Evolutionary conservation across 805 yeast genomes (phyloP).

Genomic region (Barnettozyma sucrosica): DNA sequence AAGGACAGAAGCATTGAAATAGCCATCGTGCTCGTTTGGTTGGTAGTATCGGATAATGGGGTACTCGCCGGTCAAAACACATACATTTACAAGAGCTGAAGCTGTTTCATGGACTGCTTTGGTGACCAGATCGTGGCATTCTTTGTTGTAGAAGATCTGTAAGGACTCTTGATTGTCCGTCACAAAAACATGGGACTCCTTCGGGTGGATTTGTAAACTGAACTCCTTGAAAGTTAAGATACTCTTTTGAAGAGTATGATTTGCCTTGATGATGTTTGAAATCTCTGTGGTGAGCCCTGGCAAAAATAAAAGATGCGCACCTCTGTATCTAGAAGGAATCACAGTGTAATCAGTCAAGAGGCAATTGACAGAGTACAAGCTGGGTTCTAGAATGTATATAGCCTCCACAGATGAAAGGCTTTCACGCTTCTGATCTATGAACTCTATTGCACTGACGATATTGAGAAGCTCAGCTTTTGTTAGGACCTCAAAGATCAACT

Average conservation of each 20-base stretch:
- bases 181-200: conserved; percentile 68
- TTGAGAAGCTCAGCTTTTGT: conserved; percentile 43
- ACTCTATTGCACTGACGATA: conserved; percentile 58
- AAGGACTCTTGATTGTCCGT: conserved; percentile 57
- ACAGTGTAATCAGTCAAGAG: conserved; percentile 66
- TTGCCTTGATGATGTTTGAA: conserved; percentile 25
- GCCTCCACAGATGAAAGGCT: conserved; percentile 68
- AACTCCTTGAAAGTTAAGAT: conserved; percentile 34
- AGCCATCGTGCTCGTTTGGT: conserved; percentile 41
- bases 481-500: conserved; percentile 42
- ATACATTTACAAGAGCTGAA: conserved; percentile 58
- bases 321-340: conserved; percentile 64
- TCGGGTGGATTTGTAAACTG: conserved; percentile 51
- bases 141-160: conserved; percentile 64
- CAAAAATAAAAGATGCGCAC: conserved; percentile 66
- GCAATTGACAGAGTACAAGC: conserved; percentile 65
- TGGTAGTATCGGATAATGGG: conserved; percentile 77
- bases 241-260: conserved; percentile 25
- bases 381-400: conserved; percentile 71
- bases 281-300: conserved; percentile 45
- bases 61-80: conserved; percentile 79
- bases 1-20: conserved; percentile 49
- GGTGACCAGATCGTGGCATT: conserved; percentile 56
- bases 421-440: conserved; percentile 54
- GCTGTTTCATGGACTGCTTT: conserved; percentile 56